Evolutionary conservation across 768 basidiomycete genomes (phyloP), one percentile per base, ranked within the genome.

Genomic region (Serendipita vermifera): DNA sequence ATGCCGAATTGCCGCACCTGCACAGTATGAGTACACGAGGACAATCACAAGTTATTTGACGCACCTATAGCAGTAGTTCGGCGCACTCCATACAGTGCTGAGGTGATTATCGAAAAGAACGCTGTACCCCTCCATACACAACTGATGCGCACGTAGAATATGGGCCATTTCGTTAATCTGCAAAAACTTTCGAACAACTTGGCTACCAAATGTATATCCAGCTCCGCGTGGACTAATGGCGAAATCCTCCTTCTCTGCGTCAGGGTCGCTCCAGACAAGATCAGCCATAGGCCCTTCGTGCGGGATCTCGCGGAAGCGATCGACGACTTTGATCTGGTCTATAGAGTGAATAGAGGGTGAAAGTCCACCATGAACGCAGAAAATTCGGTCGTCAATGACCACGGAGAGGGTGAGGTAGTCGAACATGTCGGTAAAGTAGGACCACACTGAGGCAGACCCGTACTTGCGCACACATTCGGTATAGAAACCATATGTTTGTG

Each of bases 241-340:
- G 67, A 98, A 99, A 65, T 98, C 96, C 68, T 98, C 96, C 69
- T 98, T 99, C 69, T 99, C 96, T 33, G 90, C 82, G 71, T 99
- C 96, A 33, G 96, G 96, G 77, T 99, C 96, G 40, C 93, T 97
- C 96, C 96, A 99, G 1, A 99, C 96, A 27, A 99, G 78, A 77
- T 99, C 96, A 11, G 94, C 94, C 92, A 99, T 98, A 26, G 96
- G 94, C 3, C 96, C 96, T 69, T 99, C 96, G 64, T 98, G 96
- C 38, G 96, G 96, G 58, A 99, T 98, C 75, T 99, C 96, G 78
- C 94, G 80, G 74, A 98, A 98, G 55, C 96, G 85, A 74, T 99
- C 96, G 33, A 98, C 88, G 38, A 98, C 91, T 69, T 98, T 98
- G 70, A 99, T 97, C 70, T 99, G 96, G 73, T 99, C 96, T 66